These are phyloP conservation scores for Hyphodiscus sp. DNA, from an alignment of 2,329 filamentous ascomycete genomes.

Conservation along the genomic window DNA sequence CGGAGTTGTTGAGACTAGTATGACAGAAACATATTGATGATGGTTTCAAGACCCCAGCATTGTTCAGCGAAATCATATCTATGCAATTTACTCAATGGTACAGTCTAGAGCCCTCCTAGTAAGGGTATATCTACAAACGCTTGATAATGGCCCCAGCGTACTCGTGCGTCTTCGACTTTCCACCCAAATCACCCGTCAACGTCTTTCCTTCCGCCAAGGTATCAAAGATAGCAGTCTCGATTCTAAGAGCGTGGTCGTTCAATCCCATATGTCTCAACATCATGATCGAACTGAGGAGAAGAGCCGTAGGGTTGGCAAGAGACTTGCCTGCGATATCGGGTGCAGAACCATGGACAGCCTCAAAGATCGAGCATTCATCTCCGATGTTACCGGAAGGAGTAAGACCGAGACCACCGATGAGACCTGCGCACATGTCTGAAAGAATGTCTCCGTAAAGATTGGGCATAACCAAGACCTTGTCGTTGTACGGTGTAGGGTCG, in stretches of 20 bases:
- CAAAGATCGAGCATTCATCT: constrained; percentile 99
- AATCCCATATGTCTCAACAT: constrained; percentile 99
- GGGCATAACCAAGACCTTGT: constrained; percentile 97
- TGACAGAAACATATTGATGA: too few species aligned
- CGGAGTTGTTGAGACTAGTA: too few species aligned
- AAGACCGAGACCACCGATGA: constrained; percentile 94
- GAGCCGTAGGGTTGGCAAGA: constrained; percentile 93
- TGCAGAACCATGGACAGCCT: constrained; percentile 96
- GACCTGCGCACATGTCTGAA: constrained; percentile 97
- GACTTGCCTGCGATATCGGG: constrained; percentile 95
- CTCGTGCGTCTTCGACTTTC: constrained; percentile 92
- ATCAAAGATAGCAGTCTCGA: constrained; percentile 92
- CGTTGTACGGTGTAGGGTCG: constrained; percentile 93
- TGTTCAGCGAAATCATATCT: not conserved
- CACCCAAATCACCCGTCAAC: constrained; percentile 92
- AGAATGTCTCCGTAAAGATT: constrained; percentile 99
- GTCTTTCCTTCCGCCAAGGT: constrained; percentile 94
- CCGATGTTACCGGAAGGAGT: constrained; percentile 98
- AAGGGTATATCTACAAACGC: constrained; percentile 31
- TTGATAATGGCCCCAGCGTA: constrained; percentile 87
- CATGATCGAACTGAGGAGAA: constrained; percentile 96
- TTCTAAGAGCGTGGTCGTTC: constrained; percentile 73
- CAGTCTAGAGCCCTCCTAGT: constrained; percentile 25
- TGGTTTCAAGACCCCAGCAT: not conserved
- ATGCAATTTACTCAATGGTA: constrained; percentile 24